Conservation (phyloP, 1,284 basidiomycete genomes). For the Cerioporus squamosus region DNA sequence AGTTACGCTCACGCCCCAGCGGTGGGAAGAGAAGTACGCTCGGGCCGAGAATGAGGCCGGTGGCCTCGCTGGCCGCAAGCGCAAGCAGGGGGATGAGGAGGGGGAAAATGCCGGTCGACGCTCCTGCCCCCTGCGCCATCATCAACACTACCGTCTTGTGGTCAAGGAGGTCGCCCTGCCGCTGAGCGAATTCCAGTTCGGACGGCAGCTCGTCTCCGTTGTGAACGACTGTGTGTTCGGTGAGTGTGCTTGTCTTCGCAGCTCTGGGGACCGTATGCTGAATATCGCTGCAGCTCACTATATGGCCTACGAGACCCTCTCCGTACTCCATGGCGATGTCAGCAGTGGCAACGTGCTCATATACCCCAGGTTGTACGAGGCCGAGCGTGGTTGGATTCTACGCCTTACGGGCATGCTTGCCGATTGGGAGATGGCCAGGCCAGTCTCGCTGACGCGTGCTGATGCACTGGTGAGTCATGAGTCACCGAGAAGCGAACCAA, state of each 20-base stretch:
- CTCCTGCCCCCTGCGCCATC: not conserved
- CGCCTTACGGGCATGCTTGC: conserved; percentile 5
- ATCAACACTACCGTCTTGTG: conserved; percentile 16
- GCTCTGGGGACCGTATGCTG: not conserved
- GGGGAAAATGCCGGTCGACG: not conserved
- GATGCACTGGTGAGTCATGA: not conserved
- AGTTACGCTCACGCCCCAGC: not conserved
- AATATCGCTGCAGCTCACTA: not conserved
- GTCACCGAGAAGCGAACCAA: not conserved
- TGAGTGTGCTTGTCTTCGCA: not conserved
- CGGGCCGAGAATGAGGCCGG: not conserved
- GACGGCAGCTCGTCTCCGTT: not conserved
- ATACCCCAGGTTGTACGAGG: not conserved
- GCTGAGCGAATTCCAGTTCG: conserved; percentile 1
- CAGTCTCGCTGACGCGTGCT: not conserved
- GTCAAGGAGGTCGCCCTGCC: conserved; percentile 10
- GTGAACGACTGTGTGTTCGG: conserved; percentile 1
- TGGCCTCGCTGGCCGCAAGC: not conserved
- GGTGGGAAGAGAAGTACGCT: not conserved
- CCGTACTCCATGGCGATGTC: conserved; percentile 9
- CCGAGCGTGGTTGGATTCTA: not conserved
- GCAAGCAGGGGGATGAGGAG: not conserved
- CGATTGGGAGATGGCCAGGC: conserved; percentile 18
- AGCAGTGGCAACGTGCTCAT: conserved; percentile 10
- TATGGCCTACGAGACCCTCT: not conserved